Conservation (phyloP, 768 basidiomycete species). For the Pleurotus cornucopiae region DNA sequence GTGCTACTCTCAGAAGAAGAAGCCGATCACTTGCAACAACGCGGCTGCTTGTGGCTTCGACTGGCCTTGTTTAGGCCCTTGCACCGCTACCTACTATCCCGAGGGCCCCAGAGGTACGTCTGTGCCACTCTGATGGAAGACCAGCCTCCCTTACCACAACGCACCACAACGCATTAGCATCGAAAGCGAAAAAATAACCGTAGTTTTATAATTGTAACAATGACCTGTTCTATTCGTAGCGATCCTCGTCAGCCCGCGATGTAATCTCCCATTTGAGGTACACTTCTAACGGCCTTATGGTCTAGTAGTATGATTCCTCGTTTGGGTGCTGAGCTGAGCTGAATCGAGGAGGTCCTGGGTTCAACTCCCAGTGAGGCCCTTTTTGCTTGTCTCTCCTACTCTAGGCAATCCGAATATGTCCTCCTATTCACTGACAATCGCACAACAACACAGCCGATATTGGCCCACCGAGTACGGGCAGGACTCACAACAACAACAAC, state of each 20-base stretch:
- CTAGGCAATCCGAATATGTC: no score
- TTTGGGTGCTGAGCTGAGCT: background rate
- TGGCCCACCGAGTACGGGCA: no score
- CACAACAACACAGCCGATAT: no score
- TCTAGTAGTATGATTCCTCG: conserved; percentile 10
- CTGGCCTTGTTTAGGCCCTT: background rate
- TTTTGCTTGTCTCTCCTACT: background rate
- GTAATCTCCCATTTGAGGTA: background rate
- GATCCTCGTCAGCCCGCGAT: background rate
- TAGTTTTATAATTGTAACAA: no score
- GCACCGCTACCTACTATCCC: background rate
- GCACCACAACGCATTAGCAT: no score
- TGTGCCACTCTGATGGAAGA: no score
- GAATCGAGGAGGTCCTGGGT: conserved; percentile 8
- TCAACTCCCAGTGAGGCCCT: conserved; percentile 9
- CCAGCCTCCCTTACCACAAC: no score
- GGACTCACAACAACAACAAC: no score
- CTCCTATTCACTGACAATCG: no score
- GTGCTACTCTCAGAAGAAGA: background rate
- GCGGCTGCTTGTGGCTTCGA: background rate
- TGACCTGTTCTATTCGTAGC: background rate
- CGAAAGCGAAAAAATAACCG: no score
- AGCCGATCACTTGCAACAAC: background rate
- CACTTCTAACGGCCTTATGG: conserved; percentile 1
- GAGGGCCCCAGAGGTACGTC: background rate